These are phyloP conservation scores for Nicotiana undulata DNA, from an alignment of 257 asterid species.

Conservation along the genomic window DNA sequence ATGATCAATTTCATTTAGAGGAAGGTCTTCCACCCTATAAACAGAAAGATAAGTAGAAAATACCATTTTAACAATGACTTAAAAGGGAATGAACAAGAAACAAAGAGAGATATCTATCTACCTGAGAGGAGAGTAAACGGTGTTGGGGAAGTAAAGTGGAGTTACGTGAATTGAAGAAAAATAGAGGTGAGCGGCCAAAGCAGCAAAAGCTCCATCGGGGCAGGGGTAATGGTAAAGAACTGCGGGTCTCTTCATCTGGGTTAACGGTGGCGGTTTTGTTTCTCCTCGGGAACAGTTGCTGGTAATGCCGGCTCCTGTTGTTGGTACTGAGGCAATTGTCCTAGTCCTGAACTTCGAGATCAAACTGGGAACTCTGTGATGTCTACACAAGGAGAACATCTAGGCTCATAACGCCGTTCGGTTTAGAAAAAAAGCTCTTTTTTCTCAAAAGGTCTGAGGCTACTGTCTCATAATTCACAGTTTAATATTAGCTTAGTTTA, in stretches of 20 bases:
- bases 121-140: constrained; percentile 81
- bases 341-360: background rate
- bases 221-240: constrained; percentile 86
- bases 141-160: constrained; percentile 63
- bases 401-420: background rate
- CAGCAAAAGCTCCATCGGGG: constrained; percentile 93
- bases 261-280: background rate
- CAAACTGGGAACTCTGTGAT: background rate
- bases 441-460: too few relatives aligned
- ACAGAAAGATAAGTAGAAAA: constrained; percentile 1
- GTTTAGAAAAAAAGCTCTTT: background rate
- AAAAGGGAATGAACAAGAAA: background rate
- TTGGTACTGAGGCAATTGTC: background rate
- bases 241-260: constrained; percentile 31
- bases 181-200: constrained; percentile 85
- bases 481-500: too few relatives aligned
- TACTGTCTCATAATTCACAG: too few relatives aligned
- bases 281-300: background rate
- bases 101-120: background rate
- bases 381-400: background rate
- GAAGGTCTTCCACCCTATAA: constrained; percentile 69
- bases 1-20: constrained; percentile 45
- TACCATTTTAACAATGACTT: background rate
- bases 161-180: constrained; percentile 36
- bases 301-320: background rate